Conservation (phyloP, 306 rosid genomes). For the Pyrus bretschneideri region DNA sequence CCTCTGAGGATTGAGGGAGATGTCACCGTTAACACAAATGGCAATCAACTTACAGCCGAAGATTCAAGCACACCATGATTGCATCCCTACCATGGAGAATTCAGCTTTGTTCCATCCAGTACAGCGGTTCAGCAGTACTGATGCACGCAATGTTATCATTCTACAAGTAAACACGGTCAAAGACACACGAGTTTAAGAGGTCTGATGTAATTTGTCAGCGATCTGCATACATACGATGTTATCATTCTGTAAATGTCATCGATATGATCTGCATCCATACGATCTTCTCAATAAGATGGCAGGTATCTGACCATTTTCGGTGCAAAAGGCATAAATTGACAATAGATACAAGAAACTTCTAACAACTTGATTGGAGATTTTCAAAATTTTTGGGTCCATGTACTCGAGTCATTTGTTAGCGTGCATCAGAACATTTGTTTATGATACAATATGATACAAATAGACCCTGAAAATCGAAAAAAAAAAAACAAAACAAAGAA, state of each 20-base stretch:
- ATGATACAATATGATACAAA: neutral
- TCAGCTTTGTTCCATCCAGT: neutral
- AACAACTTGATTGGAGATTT: neutral
- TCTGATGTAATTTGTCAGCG: neutral
- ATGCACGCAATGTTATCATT: neutral
- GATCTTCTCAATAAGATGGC: neutral
- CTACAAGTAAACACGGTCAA: neutral
- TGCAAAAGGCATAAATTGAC: neutral
- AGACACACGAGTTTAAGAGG: neutral
- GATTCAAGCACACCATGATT: conserved; percentile 5
- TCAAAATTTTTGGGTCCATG: conserved; percentile 1
- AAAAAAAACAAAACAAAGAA: neutral
- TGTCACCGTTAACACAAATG: conserved; percentile 6
- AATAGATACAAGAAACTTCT: neutral
- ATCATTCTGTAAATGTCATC: neutral
- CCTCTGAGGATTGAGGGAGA: conserved; percentile 21
- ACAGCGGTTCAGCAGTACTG: neutral
- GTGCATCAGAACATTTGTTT: neutral
- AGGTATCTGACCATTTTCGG: neutral
- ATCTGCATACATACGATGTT: neutral
- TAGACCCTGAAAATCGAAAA: neutral
- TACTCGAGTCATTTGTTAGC: neutral
- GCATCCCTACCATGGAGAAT: neutral
- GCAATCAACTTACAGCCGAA: conserved; percentile 2
- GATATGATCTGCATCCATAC: neutral